A percentile compares a stretch with the other conserved stretches of the same genome.
phyloP scores from a whole-genome alignment of 106 monocot species.

The Ottelia alismoides region DNA sequence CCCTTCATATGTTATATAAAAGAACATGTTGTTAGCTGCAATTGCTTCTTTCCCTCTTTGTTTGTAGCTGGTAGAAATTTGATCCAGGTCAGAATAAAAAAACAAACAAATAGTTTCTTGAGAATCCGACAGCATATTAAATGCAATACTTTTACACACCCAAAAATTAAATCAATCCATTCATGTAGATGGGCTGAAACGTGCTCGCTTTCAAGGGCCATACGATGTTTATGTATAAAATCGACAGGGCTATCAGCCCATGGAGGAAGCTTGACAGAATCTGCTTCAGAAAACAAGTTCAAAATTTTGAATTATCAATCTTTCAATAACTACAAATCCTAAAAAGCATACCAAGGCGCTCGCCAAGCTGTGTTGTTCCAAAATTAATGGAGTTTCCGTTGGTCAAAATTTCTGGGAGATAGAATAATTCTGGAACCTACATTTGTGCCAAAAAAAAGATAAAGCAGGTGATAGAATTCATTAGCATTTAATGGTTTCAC shows the following conservation, averaged over 20 bases:
- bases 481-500: not conserved
- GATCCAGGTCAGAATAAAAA: not conserved
- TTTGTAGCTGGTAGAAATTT: slow-evolving; percentile 46
- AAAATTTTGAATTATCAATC: not conserved
- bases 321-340: not conserved
- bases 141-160: slow-evolving; percentile 30
- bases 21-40: slow-evolving; percentile 75
- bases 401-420: slow-evolving; percentile 76
- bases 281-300: slow-evolving; percentile 23
- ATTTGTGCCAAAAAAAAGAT: not conserved
- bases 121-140: not conserved
- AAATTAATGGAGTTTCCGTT: slow-evolving; percentile 64
- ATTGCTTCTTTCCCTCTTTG: slow-evolving; percentile 90
- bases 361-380: slow-evolving; percentile 70
- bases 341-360: slow-evolving; percentile 42
- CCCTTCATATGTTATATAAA: slow-evolving; percentile 87
- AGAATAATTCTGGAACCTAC: slow-evolving; percentile 96
- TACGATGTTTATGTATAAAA: slow-evolving; percentile 88
- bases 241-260: slow-evolving; percentile 88
- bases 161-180: slow-evolving; percentile 98
- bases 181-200: slow-evolving; percentile 90
- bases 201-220: slow-evolving; percentile 95
- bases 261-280: slow-evolving; percentile 76
- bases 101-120: not conserved
- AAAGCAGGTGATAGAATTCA: not conserved